Conservation (phyloP, 1,139 yeast genomes). For the Pichia sp. region DNA sequence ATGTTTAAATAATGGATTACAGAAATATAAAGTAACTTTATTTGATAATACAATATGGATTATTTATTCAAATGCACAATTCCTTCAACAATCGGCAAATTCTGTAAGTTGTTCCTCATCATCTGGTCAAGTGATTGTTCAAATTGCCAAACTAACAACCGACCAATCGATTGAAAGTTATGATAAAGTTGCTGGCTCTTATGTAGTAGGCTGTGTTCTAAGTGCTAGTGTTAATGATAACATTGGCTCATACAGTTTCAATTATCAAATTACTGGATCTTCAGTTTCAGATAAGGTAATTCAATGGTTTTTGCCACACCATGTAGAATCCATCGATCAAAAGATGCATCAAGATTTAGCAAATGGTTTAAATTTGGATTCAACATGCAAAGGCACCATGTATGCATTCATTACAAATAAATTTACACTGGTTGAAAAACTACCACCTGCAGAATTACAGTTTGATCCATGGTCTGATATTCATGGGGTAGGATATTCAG, state of each 20-base stretch:
- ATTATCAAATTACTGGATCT: slow-evolving; percentile 33
- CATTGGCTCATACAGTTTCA: slow-evolving; percentile 32
- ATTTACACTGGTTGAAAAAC: slow-evolving; percentile 41
- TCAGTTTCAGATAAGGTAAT: slow-evolving; percentile 28
- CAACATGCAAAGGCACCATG: slow-evolving; percentile 67
- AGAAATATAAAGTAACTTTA: slow-evolving; percentile 25
- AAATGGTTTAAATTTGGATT: slow-evolving; percentile 44
- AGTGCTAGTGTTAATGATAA: slow-evolving; percentile 19
- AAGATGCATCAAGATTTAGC: slow-evolving; percentile 10
- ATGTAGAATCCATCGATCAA: slow-evolving; percentile 41
- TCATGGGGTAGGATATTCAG: slow-evolving; percentile 33
- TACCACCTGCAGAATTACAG: slow-evolving; percentile 44
- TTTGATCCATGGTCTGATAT: slow-evolving; percentile 54
- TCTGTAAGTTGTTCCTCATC: slow-evolving; percentile 38
- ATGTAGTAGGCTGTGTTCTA: slow-evolving; percentile 31
- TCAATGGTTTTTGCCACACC: slow-evolving; percentile 65
- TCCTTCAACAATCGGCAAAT: slow-evolving; percentile 46
- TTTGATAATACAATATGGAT: slow-evolving; percentile 42
- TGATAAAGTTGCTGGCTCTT: slow-evolving; percentile 52
- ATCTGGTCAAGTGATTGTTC: slow-evolving; percentile 31
- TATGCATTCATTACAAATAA: slow-evolving; percentile 46
- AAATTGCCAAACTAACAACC: slow-evolving; percentile 34
- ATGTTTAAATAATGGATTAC: slow-evolving; percentile 26
- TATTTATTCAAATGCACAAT: slow-evolving; percentile 35
- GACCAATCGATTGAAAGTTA: slow-evolving; percentile 33